These are phyloP conservation scores for Aphanomyces astaci DNA, from an alignment of 352 stramenopile genomes.

Conservation along the genomic window DNA sequence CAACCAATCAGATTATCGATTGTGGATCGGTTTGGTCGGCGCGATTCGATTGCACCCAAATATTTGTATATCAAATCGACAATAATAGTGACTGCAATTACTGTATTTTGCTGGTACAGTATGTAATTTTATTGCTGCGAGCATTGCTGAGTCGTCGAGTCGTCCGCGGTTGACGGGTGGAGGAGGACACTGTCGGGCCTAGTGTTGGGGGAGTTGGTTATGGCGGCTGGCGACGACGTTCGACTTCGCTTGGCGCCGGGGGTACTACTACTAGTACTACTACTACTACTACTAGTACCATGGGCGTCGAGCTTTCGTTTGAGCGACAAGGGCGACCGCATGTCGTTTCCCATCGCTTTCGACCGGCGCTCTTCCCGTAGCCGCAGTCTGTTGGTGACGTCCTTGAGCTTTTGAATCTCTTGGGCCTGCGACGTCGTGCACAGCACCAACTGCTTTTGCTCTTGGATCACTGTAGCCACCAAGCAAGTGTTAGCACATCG, in stretches of 20 bases:
- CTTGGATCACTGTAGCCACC: constrained; percentile 5
- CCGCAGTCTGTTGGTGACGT: background rate
- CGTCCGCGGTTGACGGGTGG: background rate
- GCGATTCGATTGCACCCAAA: too few relatives aligned
- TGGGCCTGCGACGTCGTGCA: background rate
- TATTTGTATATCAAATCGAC: too few relatives aligned
- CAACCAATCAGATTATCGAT: too few relatives aligned
- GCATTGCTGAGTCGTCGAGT: background rate
- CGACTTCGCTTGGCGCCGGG: background rate
- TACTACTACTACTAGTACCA: background rate
- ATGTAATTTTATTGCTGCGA: constrained; percentile 7
- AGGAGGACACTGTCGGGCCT: too few relatives aligned
- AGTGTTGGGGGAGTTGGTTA: too few relatives aligned
- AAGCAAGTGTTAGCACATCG: background rate
- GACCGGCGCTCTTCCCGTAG: constrained; percentile 2
- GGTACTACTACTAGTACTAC: background rate
- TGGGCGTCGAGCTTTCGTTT: background rate
- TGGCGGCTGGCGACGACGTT: background rate
- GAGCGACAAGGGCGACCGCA: background rate
- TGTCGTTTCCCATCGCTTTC: background rate
- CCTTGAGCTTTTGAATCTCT: constrained; percentile 5
- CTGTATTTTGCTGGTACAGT: too few relatives aligned
- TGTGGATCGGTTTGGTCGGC: too few relatives aligned
- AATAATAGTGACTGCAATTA: too few relatives aligned
- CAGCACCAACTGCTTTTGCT: background rate